Evolutionary conservation across 208 protist genomes (phyloP), one percentile per base, ranked within the genome.

Genomic region (Trypanosoma rangeli): DNA sequence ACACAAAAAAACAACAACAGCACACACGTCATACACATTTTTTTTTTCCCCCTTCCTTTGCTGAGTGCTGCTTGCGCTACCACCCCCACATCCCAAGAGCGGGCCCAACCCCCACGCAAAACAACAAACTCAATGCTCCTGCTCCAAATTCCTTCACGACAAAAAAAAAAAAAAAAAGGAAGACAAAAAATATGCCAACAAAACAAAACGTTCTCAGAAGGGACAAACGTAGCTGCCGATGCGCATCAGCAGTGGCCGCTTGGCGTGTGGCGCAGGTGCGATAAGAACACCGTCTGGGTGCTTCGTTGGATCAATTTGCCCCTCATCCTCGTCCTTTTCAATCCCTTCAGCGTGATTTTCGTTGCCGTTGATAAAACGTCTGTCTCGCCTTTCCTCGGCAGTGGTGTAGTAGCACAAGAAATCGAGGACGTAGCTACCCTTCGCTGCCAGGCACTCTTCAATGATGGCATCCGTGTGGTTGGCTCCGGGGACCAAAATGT

Each of bases 391-490:
- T 49, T 10, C 68, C 33, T 84, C 67, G 59, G 69, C 71, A 12
- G 73, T 63, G 57, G 78, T 65, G 73, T 90, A 93, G 78, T 79
- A 77, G 57, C 50, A 74, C n/a, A 95, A 64, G 56, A 92, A 93
- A 60, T 95, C 87, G 0, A 90, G 81, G 46, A 86, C 60, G 68
- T 87, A 82, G 62, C 85, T 93, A 68, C 74, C 75, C 24, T 75
- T 68, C n/a, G 70, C 80, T 0, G 64, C 72, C 9, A 95, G 72
- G 7, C 80, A 78, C 72, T 95, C 87, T 65, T 95, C 90, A 44
- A 95, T 82, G 64, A 95, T 92, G 42, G 84, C 68, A 74, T 92
- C 84, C 5, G 90, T 95, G 80, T 95, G 90, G 15, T 73, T 86
- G 12, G 86, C 87, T 15, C 79, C 84, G 4, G 82, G 84, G 18